Percentiles rank a stretch among this genome's conserved stretches.
These are phyloP conservation scores for Neonectria coccinea DNA, from an alignment of 2,329 filamentous ascomycete genomes.

Conservation along the genomic window DNA sequence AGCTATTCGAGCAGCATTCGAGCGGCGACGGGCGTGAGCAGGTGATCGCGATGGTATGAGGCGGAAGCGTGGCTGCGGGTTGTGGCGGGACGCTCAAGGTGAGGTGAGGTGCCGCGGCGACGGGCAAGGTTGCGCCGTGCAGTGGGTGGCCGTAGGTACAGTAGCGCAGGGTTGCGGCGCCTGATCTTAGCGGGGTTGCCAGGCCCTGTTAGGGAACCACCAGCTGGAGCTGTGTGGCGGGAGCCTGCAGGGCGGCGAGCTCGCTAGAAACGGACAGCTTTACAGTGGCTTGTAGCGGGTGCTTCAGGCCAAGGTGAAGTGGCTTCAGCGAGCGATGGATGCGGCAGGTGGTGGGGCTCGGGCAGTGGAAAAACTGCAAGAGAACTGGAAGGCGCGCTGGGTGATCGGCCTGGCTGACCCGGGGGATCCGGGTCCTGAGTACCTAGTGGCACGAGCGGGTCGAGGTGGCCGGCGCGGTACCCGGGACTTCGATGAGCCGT, in stretches of 20 bases:
- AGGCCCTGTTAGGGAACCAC: neutral
- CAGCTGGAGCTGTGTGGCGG: neutral
- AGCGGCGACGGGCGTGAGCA: constrained; percentile 19
- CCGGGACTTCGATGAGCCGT: constrained; percentile 31
- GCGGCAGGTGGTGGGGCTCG: constrained; percentile 22
- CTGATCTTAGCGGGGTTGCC: constrained; percentile 22
- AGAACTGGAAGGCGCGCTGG: constrained; percentile 5
- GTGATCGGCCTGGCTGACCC: constrained; percentile 28
- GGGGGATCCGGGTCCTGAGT: constrained; percentile 32
- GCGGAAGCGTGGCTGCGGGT: constrained; percentile 22
- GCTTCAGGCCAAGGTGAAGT: constrained; percentile 4
- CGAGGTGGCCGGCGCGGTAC: constrained; percentile 23
- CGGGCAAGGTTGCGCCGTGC: constrained; percentile 5
- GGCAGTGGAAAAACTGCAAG: constrained; percentile 2
- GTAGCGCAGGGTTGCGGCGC: constrained; percentile 22
- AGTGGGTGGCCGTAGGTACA: no score
- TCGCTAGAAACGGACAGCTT: constrained; percentile 11
- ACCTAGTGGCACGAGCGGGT: constrained; percentile 24
- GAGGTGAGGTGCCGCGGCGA: constrained; percentile 27
- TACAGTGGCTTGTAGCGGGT: constrained; percentile 22
- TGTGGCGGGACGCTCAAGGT: constrained; percentile 36
- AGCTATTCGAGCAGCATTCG: constrained; percentile 40
- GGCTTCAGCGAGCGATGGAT: constrained; percentile 16
- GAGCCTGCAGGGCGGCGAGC: neutral
- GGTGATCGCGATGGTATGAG: constrained; percentile 18